Evolutionary conservation across 2,329 filamentous ascomycete genomes (phyloP).

Genomic region (Cordyceps cicadae): DNA sequence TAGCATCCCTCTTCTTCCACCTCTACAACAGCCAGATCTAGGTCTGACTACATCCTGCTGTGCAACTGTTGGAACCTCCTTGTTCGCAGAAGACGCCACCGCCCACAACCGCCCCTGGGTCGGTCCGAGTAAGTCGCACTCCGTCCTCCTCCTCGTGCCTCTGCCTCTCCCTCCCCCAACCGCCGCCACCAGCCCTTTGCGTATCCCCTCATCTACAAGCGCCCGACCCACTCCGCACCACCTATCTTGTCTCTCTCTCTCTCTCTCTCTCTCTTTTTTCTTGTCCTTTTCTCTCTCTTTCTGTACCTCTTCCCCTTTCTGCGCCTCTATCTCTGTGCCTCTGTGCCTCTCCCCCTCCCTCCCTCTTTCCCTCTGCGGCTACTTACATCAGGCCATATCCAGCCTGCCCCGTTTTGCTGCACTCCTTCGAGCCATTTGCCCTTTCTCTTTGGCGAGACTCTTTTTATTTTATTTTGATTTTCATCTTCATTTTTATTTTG

Average conservation of each 20-base stretch:
- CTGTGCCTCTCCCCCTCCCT: no score
- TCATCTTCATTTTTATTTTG: no score
- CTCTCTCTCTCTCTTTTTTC: neutral
- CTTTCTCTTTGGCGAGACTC: neutral
- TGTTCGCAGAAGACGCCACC: neutral
- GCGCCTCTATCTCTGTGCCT: no score
- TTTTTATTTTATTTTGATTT: neutral
- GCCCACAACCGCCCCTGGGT: neutral
- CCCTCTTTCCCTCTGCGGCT: neutral
- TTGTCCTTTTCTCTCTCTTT: neutral
- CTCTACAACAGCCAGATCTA: neutral
- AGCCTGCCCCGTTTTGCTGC: neutral
- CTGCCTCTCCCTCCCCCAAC: no score
- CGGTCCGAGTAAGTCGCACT: slow-evolving; percentile 7
- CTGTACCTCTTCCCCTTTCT: no score
- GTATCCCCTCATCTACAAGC: slow-evolving; percentile 12
- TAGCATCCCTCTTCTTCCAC: neutral
- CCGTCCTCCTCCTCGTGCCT: neutral
- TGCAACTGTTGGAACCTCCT: neutral
- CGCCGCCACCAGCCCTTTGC: slow-evolving; percentile 7
- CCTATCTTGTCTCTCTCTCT: neutral
- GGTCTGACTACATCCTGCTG: neutral
- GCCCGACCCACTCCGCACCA: slow-evolving; percentile 11
- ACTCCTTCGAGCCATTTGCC: neutral
- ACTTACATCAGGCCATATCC: slow-evolving; percentile 9